phyloP scores from a whole-genome alignment of 129 eudicot species.

The Chrysanthemum makinoi region DNA sequence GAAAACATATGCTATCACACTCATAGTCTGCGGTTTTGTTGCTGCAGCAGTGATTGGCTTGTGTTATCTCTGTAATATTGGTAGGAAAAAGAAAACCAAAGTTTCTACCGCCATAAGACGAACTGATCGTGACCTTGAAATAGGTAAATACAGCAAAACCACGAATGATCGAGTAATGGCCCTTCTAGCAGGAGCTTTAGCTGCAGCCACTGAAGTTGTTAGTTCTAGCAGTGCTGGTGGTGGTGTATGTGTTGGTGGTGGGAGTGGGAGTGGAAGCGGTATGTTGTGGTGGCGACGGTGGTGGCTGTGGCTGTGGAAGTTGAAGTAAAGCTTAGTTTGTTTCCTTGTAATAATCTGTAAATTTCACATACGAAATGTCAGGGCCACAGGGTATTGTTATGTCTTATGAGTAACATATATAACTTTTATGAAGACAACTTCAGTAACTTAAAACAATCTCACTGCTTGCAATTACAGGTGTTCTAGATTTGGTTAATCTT shows the following conservation, averaged over 20 bases:
- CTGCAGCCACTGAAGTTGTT: slow-evolving; percentile 19
- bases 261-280: background rate
- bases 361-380: background rate
- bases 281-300: background rate
- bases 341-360: background rate
- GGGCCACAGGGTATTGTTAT: background rate
- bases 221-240: background rate
- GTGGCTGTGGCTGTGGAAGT: slow-evolving; percentile 24
- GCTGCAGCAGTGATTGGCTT: slow-evolving; percentile 20
- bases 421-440: background rate
- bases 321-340: background rate
- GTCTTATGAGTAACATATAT: background rate
- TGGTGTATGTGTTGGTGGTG: slow-evolving; percentile 10
- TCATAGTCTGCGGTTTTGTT: slow-evolving; percentile 29
- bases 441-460: too few relatives aligned
- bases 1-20: slow-evolving; percentile 33
- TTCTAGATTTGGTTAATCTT: too few relatives aligned
- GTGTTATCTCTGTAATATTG: slow-evolving; percentile 21
- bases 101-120: background rate
- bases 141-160: slow-evolving; percentile 21
- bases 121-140: slow-evolving; percentile 25
- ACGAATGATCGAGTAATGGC: slow-evolving; percentile 28
- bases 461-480: too few relatives aligned
- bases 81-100: slow-evolving; percentile 26
- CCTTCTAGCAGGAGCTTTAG: slow-evolving; percentile 29